A percentile compares a stretch with the other conserved stretches of the same genome.
These are phyloP conservation scores for Alectoria sarmentosa DNA, from an alignment of 495 filamentous ascomycete genomes.

Conservation along the genomic window DNA sequence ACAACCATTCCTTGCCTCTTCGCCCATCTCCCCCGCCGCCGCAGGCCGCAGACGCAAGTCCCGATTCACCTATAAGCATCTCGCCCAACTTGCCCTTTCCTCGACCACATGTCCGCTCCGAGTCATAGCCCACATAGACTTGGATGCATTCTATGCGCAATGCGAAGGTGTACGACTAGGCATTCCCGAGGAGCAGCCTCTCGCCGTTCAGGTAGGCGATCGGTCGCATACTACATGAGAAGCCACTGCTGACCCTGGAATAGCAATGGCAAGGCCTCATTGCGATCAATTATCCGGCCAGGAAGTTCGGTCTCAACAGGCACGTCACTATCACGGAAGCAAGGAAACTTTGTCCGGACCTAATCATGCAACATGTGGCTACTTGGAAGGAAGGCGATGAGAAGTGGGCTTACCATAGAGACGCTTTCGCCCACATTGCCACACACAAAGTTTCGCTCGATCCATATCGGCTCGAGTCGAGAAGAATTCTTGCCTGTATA, in stretches of 20 bases:
- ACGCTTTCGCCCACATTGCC: slow-evolving; percentile 63
- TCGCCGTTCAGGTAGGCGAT: slow-evolving; percentile 72
- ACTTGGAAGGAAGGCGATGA: slow-evolving; percentile 90
- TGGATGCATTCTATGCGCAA: slow-evolving; percentile 98
- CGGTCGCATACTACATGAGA: background rate
- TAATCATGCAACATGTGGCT: slow-evolving; percentile 87
- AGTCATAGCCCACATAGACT: slow-evolving; percentile 84
- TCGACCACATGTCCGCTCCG: slow-evolving; percentile 70
- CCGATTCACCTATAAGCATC: slow-evolving; percentile 75
- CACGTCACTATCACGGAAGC: slow-evolving; percentile 73
- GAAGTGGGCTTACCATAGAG: slow-evolving; percentile 84
- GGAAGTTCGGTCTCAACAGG: slow-evolving; percentile 67
- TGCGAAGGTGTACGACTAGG: slow-evolving; percentile 85
- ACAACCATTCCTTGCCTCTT: slow-evolving; percentile 37
- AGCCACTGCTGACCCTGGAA: slow-evolving; percentile 4
- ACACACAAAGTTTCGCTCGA: slow-evolving; percentile 92
- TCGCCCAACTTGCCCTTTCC: slow-evolving; percentile 64
- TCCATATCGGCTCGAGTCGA: slow-evolving; percentile 79
- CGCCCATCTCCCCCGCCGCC: slow-evolving; percentile 30
- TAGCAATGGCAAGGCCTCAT: slow-evolving; percentile 68
- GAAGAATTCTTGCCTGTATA: slow-evolving; percentile 74
- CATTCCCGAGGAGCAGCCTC: slow-evolving; percentile 62
- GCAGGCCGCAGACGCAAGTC: slow-evolving; percentile 44
- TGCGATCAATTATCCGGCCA: slow-evolving; percentile 90
- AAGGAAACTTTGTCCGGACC: slow-evolving; percentile 76